Conservation (phyloP, 176 grass and related monocot species). For the Carex pumila region DNA sequence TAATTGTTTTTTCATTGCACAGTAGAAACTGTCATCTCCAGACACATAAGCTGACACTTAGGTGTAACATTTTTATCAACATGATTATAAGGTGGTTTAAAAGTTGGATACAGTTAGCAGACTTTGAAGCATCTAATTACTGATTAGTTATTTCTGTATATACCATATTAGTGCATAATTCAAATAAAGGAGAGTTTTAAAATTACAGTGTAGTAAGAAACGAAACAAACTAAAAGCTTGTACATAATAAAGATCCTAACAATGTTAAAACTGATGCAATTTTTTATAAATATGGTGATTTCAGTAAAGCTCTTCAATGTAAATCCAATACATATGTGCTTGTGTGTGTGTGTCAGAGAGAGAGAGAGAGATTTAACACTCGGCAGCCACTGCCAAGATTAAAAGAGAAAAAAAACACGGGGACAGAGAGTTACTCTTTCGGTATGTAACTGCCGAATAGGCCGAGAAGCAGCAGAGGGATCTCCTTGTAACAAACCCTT, state of each 20-base stretch:
- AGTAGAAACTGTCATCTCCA: not conserved
- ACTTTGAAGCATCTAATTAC: not conserved
- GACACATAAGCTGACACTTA: not conserved
- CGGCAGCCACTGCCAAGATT: not conserved
- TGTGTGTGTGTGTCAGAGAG: too few relatives aligned
- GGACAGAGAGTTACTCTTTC: constrained; percentile 41
- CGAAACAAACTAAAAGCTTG: not conserved
- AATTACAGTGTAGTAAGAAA: not conserved
- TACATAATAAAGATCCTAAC: not conserved
- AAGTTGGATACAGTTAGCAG: not conserved
- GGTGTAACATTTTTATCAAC: not conserved
- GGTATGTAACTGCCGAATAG: constrained; percentile 51
- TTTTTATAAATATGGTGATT: not conserved
- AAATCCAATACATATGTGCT: not conserved
- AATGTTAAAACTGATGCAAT: not conserved
- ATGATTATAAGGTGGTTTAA: not conserved
- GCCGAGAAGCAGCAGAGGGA: constrained; percentile 27
- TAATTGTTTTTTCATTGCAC: not conserved
- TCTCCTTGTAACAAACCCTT: constrained; percentile 79
- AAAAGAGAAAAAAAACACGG: not conserved
- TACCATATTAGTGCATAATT: not conserved
- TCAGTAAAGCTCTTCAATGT: not conserved
- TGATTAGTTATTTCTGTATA: not conserved
- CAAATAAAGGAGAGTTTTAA: not conserved
- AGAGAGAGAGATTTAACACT: not conserved